Evolutionary conservation across 192 early-diverging fungal genomes (phyloP).

Genomic region (Bifiguratus adelaidae): DNA sequence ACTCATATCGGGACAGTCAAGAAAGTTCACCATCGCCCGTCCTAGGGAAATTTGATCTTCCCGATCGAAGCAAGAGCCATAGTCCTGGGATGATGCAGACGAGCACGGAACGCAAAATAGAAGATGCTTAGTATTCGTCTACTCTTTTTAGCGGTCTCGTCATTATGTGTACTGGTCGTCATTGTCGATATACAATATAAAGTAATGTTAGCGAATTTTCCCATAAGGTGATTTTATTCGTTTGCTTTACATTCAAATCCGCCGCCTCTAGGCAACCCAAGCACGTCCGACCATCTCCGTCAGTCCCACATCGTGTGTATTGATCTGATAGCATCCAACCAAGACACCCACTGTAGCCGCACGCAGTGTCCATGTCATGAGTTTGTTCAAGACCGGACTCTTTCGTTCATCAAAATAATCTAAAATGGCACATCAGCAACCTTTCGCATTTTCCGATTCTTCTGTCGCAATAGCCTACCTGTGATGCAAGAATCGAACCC

Average conservation of each 20-base stretch:
- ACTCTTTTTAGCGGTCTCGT: too few species aligned
- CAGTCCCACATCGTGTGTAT: constrained; percentile 91
- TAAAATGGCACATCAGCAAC: constrained; percentile 4
- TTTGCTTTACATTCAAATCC: not conserved
- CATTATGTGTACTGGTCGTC: too few species aligned
- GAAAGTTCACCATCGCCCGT: too few species aligned
- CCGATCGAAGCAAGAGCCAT: too few species aligned
- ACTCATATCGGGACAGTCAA: too few species aligned
- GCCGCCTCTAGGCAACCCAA: constrained; percentile 67
- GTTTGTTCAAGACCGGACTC: constrained; percentile 44
- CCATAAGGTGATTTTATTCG: too few species aligned
- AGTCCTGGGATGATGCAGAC: too few species aligned
- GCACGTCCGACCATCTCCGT: constrained; percentile 74
- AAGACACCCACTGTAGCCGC: constrained; percentile 59
- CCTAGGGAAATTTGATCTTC: too few species aligned
- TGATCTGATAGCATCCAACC: constrained; percentile 88
- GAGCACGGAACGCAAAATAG: too few species aligned
- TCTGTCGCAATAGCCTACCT: not conserved
- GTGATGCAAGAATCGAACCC: constrained; percentile 59
- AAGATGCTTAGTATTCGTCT: too few species aligned
- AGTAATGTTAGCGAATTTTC: too few species aligned
- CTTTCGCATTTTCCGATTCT: not conserved
- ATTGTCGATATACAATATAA: too few species aligned
- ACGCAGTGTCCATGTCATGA: constrained; percentile 54
- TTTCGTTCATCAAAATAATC: constrained; percentile 80